These are phyloP conservation scores for Camellia lanceoleosa DNA, from an alignment of 148 eudicot species.

Conservation along the genomic window DNA sequence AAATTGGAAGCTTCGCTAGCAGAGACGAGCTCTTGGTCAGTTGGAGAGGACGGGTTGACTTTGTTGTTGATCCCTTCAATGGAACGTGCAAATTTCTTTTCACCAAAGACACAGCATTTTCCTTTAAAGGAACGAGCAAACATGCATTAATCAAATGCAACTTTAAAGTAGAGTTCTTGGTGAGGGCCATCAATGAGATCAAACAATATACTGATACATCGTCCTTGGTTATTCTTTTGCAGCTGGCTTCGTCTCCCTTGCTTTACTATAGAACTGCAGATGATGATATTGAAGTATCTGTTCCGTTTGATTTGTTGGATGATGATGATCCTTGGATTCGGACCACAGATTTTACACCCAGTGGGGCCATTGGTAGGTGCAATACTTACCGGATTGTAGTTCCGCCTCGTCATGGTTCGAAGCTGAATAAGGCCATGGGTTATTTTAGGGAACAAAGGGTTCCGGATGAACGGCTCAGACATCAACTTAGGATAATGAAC, in stretches of 20 bases:
- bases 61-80: conserved; percentile 76
- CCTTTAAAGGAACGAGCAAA: conserved; percentile 37
- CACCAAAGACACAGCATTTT: conserved; percentile 50
- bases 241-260: conserved; percentile 64
- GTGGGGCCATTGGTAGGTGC: conserved; percentile 78
- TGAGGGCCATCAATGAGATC: conserved; percentile 59
- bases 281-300: conserved; percentile 64
- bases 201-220: conserved; percentile 35
- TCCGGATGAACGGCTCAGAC: conserved; percentile 9
- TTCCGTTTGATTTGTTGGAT: conserved; percentile 69
- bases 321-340: conserved; percentile 98
- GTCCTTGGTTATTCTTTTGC: conserved; percentile 48
- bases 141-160: conserved; percentile 60
- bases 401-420: conserved; percentile 59
- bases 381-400: conserved; percentile 46
- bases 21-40: conserved; percentile 55
- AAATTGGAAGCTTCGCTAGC: conserved; percentile 56
- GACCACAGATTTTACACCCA: conserved; percentile 64
- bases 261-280: conserved; percentile 79
- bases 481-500: conserved; percentile 35
- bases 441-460: conserved; percentile 56
- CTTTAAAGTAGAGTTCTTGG: conserved; percentile 64
- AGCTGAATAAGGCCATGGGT: conserved; percentile 42
- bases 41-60: conserved; percentile 72
- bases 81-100: conserved; percentile 60